Base-by-base conservation (phyloP, 2,329 filamentous ascomycete genomes). In the Ophiognomonia clavigignenti-juglandacearum region DNA sequence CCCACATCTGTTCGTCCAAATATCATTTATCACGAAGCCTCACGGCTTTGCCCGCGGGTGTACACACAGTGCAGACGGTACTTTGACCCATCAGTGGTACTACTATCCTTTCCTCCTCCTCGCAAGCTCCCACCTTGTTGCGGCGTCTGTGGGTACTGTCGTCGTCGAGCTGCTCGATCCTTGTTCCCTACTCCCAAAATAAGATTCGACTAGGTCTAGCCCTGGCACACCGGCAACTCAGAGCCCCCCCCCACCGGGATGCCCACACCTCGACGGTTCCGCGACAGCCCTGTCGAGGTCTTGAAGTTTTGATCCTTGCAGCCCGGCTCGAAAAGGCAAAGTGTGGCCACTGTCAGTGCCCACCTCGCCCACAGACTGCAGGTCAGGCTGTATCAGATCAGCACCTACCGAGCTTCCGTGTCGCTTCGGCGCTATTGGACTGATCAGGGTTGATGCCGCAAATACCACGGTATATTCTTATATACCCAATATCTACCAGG, bases 391-490 rank as follows among this genome's bases (percentile, higher is more conserved):
- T 65, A 62, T 69, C 70, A 70, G 71, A 68, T 70, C 68, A 66
- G 64, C 64, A 68, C 69, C 69, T 73, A 73, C 72, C 70, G 71
- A 65, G 59, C 69, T 71, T 70, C 70, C 70, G 69, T 67, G 66
- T 62, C 65, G 67, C 62, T 71, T 64, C 65, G 69, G 64, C 61
- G 60, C 59, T 57, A 60, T 61, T 60, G 58, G 56, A 50, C 54
- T 57, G 54, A 59, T 57, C 64, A 62, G 63, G 64, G 65, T 64
- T 66, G 60, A 64, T 63, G 63, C 60, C 64, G 66, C 64, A 57
- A n/a, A 61, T 61, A 61, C 60, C 53, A 61, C 59, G 54, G 61
- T 68, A 68, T 65, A 54, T 56, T 71, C 68, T 74, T 68, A 74
- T 75, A 75, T 75, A 73, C 71, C 18, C 18, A 36, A 18, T 36